These are phyloP conservation scores for Vitis riparia DNA, from an alignment of 164 flowering plant genomes.

Conservation along the genomic window DNA sequence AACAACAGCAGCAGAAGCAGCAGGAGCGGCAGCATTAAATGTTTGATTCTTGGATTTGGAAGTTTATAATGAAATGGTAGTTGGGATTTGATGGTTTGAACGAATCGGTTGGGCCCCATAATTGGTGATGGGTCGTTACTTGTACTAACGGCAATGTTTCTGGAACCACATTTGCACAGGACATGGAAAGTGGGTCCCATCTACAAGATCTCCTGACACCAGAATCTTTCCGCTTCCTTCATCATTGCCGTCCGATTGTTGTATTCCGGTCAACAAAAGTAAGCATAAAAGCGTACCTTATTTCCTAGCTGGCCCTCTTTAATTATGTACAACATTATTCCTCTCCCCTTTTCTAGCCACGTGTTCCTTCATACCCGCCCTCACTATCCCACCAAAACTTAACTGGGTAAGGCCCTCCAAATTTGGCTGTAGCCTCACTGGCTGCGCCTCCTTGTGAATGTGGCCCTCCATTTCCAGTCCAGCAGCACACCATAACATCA, in stretches of 20 bases:
- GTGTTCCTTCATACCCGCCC: background rate
- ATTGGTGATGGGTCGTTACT: conserved; percentile 19
- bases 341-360: background rate
- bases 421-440: too few relatives aligned
- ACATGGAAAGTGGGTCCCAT: conserved; percentile 22
- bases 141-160: conserved; percentile 19
- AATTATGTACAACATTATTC: too few relatives aligned
- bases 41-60: too few relatives aligned
- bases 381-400: too few relatives aligned
- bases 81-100: conserved; percentile 16
- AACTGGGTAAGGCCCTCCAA: too few relatives aligned
- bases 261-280: conserved; percentile 13
- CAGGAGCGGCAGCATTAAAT: too few relatives aligned
- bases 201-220: conserved; percentile 38
- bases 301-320: conserved; percentile 17
- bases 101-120: background rate
- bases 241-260: conserved; percentile 20
- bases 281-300: background rate
- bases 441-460: too few relatives aligned
- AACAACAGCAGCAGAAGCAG: conserved; percentile 2
- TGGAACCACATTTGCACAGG: conserved; percentile 13
- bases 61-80: background rate
- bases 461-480: too few relatives aligned
- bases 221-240: conserved; percentile 34
- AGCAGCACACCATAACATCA: too few relatives aligned